phyloP scores from a whole-genome alignment of 2,329 filamentous ascomycete genomes.

The Stemphylium lycopersici region DNA sequence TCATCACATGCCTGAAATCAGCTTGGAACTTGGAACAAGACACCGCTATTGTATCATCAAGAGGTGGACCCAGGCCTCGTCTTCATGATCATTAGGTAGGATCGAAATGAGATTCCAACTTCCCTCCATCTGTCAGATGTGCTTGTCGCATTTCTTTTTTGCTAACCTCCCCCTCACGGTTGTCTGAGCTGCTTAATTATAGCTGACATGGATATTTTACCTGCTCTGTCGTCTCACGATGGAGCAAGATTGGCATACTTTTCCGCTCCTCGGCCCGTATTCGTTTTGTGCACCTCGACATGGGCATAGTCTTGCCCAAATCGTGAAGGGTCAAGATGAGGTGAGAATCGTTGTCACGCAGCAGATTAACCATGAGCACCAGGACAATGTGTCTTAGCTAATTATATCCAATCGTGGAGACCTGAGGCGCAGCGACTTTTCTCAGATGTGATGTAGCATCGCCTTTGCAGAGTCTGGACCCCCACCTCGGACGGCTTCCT shows the following conservation, averaged over 20 bases:
- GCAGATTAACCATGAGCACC: background rate
- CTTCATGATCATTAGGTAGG: background rate
- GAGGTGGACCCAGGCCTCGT: background rate
- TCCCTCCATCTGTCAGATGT: background rate
- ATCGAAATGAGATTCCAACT: background rate
- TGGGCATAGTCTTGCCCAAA: background rate
- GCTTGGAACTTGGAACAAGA: background rate
- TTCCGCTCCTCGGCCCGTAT: background rate
- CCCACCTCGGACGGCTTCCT: background rate
- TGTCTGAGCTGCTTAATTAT: no score
- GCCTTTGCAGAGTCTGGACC: background rate
- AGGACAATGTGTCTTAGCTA: background rate
- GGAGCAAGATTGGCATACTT: background rate
- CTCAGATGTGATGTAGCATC: background rate
- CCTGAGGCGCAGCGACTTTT: background rate
- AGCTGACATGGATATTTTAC: background rate
- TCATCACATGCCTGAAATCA: background rate
- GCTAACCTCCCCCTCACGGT: no score
- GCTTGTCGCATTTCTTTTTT: background rate
- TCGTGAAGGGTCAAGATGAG: background rate
- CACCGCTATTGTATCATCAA: background rate
- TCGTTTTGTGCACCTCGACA: background rate
- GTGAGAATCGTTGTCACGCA: background rate
- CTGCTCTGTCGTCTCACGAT: background rate
- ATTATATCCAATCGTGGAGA: background rate